Conservation (phyloP, 164 flowering plant species). For the Sedum album region DNA sequence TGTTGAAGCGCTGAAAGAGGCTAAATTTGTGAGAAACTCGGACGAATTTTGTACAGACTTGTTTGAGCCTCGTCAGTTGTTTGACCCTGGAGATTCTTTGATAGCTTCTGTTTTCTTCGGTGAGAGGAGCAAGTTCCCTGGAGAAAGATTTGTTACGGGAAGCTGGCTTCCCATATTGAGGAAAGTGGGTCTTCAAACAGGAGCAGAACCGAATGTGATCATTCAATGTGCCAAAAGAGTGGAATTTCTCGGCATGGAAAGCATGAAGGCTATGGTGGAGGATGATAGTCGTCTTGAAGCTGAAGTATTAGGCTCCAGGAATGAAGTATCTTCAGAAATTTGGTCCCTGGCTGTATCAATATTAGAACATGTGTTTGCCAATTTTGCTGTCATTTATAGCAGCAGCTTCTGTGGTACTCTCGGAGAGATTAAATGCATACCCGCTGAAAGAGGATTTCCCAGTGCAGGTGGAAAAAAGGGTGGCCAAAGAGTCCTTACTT, state of each 20-base stretch:
- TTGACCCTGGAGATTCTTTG: conserved; percentile 77
- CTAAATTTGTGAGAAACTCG: conserved; percentile 71
- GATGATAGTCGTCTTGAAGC: conserved; percentile 45
- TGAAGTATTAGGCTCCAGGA: conserved; percentile 28
- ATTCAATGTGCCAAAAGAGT: conserved; percentile 86
- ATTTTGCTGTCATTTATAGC: conserved; percentile 79
- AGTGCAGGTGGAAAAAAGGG: conserved; percentile 59
- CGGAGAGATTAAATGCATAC: conserved; percentile 77
- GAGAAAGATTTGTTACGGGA: conserved; percentile 74
- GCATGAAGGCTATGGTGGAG: conserved; percentile 28
- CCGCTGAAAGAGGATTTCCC: conserved; percentile 83
- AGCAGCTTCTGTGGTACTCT: conserved; percentile 70
- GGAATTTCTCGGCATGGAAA: conserved; percentile 72
- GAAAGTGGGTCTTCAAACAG: conserved; percentile 70
- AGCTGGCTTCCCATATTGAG: conserved; percentile 84
- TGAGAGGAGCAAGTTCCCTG: conserved; percentile 79
- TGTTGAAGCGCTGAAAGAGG: conserved; percentile 57
- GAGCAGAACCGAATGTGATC: conserved; percentile 64
- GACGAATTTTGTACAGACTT: conserved; percentile 54
- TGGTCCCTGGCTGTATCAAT: conserved; percentile 77
- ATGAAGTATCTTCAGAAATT: conserved; percentile 60
- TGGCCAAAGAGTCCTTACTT: conserved; percentile 71
- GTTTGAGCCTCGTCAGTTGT: conserved; percentile 61
- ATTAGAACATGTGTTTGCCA: conserved; percentile 55
- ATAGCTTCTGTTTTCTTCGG: conserved; percentile 69